Conservation (phyloP, 192 early-diverging fungal genomes). For the Backusella morwellensis region DNA sequence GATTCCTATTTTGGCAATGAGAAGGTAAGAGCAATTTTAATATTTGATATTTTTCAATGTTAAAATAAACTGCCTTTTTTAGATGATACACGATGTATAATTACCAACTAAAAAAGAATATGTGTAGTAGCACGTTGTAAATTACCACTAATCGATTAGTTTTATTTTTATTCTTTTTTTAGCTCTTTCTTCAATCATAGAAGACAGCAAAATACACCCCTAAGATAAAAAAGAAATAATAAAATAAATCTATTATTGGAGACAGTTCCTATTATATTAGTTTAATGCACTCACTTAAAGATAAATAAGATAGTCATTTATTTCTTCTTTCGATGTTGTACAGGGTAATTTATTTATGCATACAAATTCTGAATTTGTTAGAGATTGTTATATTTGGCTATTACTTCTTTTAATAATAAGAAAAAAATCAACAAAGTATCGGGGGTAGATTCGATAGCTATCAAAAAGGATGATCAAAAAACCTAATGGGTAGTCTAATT, state of each 20-base stretch:
- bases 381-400: slow-evolving; percentile 1
- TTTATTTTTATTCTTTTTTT: neutral
- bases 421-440: neutral
- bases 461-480: neutral
- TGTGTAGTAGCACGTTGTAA: neutral
- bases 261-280: neutral
- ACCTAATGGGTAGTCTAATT: neutral
- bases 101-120: neutral
- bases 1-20: neutral
- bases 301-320: neutral
- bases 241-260: neutral
- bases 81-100: neutral
- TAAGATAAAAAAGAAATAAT: too few species aligned
- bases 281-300: neutral
- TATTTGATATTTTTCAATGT: neutral
- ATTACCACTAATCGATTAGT: neutral
- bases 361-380: neutral
- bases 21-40: neutral
- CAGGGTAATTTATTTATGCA: neutral
- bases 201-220: neutral
- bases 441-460: neutral
- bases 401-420: neutral
- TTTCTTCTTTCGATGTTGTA: slow-evolving; percentile 1
- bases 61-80: neutral
- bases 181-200: neutral